A percentile compares a stretch with the other conserved stretches of the same genome.
Evolutionary conservation across 176 grass and related monocot genomes (phyloP).

Genomic region (Aegilops umbellulata): DNA sequence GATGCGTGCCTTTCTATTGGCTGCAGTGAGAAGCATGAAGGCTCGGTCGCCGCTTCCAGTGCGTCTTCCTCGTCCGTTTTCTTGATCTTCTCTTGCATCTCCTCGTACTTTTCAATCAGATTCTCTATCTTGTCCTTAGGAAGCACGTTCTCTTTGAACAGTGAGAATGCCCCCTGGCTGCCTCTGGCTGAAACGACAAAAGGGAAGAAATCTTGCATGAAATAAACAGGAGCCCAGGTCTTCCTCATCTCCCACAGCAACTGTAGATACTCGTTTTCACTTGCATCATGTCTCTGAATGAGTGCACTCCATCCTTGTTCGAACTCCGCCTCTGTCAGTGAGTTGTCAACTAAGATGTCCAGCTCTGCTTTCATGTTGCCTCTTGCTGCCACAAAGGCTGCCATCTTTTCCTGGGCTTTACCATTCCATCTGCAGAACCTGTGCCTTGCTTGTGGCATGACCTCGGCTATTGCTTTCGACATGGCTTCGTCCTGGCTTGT

Average conservation of each 20-base stretch:
- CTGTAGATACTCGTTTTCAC: neutral
- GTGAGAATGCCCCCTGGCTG: neutral
- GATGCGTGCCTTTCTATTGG: neutral
- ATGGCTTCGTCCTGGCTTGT: slow-evolving; percentile 11
- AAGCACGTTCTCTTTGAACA: neutral
- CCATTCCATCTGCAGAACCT: slow-evolving; percentile 9
- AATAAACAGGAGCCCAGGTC: slow-evolving; percentile 21
- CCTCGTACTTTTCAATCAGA: neutral
- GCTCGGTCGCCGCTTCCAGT: neutral
- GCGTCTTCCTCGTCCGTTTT: slow-evolving; percentile 5
- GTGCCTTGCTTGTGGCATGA: neutral
- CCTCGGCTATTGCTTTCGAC: neutral
- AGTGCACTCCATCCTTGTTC: slow-evolving; percentile 9
- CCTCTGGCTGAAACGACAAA: slow-evolving; percentile 1
- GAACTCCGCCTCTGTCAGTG: neutral
- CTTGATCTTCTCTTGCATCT: neutral
- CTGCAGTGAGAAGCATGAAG: neutral
- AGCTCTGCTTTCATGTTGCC: neutral
- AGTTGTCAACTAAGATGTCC: neutral
- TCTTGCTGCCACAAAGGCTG: neutral
- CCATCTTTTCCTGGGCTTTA: slow-evolving; percentile 1
- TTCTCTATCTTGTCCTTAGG: slow-evolving; percentile 6
- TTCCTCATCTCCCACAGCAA: slow-evolving; percentile 9
- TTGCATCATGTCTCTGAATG: neutral
- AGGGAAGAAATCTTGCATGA: slow-evolving; percentile 1